These are phyloP conservation scores for Boechera retrofracta DNA, from an alignment of 345 rosid species.

Conservation along the genomic window DNA sequence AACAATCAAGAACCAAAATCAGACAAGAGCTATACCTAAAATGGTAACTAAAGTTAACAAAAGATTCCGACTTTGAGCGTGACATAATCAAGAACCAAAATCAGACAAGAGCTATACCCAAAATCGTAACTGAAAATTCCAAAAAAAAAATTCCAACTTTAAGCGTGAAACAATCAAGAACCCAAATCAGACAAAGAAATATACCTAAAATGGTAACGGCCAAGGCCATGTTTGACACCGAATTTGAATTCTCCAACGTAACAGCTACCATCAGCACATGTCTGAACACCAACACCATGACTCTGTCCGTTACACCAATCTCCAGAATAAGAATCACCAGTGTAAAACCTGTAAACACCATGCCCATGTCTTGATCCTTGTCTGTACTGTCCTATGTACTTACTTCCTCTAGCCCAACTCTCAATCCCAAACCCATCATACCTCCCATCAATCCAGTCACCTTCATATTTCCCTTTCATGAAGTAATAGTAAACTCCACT, in stretches of 20 bases:
- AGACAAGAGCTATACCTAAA: neutral
- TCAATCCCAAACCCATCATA: conserved; percentile 83
- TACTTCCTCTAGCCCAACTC: conserved; percentile 90
- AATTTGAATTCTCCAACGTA: conserved; percentile 30
- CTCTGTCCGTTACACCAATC: conserved; percentile 39
- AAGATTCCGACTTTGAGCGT: neutral
- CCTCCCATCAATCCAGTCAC: conserved; percentile 83
- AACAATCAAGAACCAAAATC: neutral
- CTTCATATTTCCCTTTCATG: conserved; percentile 77
- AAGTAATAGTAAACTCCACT: conserved; percentile 80
- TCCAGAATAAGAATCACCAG: conserved; percentile 63
- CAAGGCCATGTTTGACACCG: conserved; percentile 74
- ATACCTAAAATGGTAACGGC: conserved; percentile 73
- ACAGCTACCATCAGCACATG: conserved; percentile 38
- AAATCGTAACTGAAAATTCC: neutral
- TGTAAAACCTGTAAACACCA: conserved; percentile 74
- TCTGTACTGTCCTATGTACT: conserved; percentile 75
- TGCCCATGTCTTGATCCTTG: conserved; percentile 75
- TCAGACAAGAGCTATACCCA: too few species aligned
- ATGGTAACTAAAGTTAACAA: too few species aligned
- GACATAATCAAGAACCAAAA: neutral
- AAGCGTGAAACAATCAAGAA: neutral
- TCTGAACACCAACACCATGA: conserved; percentile 35
- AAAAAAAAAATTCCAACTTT: neutral
- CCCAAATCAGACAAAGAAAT: neutral